Base-by-base conservation (phyloP, 345 rosid species). In the Isatis tinctoria region DNA sequence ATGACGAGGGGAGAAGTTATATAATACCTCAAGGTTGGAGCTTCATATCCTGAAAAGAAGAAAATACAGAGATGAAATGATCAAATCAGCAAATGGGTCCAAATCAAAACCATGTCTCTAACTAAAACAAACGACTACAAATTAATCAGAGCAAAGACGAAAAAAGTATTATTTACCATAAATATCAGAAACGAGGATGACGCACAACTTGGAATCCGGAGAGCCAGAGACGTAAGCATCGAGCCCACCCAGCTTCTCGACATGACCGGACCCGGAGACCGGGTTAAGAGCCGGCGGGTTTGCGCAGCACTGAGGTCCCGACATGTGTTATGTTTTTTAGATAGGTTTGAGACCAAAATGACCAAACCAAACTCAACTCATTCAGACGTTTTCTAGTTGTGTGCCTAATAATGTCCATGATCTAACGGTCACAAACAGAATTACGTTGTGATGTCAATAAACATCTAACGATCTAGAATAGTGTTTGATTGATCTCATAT, bases 221-320 rank as follows among this genome's bases (percentile, higher is more conserved):
- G 95, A 79, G 47, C 93, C 96, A 4, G 88, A 62, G 79, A 89
- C 79, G 76, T 91, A 91, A 6, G 86, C 79, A 28, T 84, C 75
- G 59, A 93, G 86, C 43, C 91, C 93, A 20, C 83, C 93, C 2
- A 91, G 58, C 47, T 85, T 73, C 75, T 89, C 82, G 2, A 85
- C 90, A 16, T 80, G 79, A 4, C 98, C 97, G 17, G 74, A 78
- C 37, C 96, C 97, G 18, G 80, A 49, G 26, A 24, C 65, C n/a
- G 90, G 81, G 74, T 82, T 77, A 8, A 78, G 71, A 36, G 54
- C 75, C 52, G 94, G 97, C 45, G 98, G 97, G 81, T 87, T 87
- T 61, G 76, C 77, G 22, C 89, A 85, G 83, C 98, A 91, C 83
- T 91, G 87, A 67, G 89, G 83, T 43, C 86, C 86, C 16, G 87